Percentiles rank a stretch among this genome's conserved stretches.
These are phyloP conservation scores for Magnaporthiopsis rhizophila DNA, from an alignment of 2,329 filamentous ascomycete species.

Conservation along the genomic window DNA sequence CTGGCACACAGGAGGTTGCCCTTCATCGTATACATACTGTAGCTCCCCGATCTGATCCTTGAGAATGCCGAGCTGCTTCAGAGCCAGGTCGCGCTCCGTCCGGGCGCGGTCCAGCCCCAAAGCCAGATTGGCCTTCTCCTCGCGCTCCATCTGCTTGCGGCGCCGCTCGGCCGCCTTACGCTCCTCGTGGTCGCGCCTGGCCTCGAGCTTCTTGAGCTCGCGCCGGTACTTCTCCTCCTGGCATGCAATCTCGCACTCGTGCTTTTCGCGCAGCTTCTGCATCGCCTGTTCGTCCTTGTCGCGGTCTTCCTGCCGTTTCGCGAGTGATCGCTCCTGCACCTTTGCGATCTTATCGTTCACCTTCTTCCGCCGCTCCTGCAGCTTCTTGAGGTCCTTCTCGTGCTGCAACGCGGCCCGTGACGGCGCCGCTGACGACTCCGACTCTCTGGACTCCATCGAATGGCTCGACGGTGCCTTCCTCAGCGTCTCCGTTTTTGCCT, in stretches of 20 bases:
- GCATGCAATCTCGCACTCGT: slow-evolving; percentile 55
- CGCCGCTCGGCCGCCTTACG: slow-evolving; percentile 46
- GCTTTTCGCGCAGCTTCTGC: slow-evolving; percentile 53
- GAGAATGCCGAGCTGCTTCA: slow-evolving; percentile 46
- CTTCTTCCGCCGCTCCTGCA: slow-evolving; percentile 51
- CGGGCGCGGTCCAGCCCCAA: slow-evolving; percentile 44
- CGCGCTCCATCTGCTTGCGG: slow-evolving; percentile 43
- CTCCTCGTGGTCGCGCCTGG: slow-evolving; percentile 54
- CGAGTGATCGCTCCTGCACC: slow-evolving; percentile 38
- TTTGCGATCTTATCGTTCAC: slow-evolving; percentile 54
- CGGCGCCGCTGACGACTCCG: slow-evolving; percentile 9
- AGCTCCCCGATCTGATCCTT: slow-evolving; percentile 46
- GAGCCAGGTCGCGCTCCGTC: slow-evolving; percentile 44
- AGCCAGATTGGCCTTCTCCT: slow-evolving; percentile 40
- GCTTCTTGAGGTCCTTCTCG: slow-evolving; percentile 58
- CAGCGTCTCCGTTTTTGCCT: slow-evolving; percentile 9
- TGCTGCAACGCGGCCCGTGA: slow-evolving; percentile 27
- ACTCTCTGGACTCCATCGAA: slow-evolving; percentile 36
- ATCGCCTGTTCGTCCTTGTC: slow-evolving; percentile 27
- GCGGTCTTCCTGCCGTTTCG: slow-evolving; percentile 37
- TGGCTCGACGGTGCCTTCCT: slow-evolving; percentile 20
- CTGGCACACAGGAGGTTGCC: too few relatives aligned
- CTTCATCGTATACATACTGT: slow-evolving; percentile 31
- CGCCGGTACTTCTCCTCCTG: slow-evolving; percentile 58
- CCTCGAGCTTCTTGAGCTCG: slow-evolving; percentile 57